Evolutionary conservation across 2,329 filamentous ascomycete genomes (phyloP).

Genomic region (Xylariaceae sp.): DNA sequence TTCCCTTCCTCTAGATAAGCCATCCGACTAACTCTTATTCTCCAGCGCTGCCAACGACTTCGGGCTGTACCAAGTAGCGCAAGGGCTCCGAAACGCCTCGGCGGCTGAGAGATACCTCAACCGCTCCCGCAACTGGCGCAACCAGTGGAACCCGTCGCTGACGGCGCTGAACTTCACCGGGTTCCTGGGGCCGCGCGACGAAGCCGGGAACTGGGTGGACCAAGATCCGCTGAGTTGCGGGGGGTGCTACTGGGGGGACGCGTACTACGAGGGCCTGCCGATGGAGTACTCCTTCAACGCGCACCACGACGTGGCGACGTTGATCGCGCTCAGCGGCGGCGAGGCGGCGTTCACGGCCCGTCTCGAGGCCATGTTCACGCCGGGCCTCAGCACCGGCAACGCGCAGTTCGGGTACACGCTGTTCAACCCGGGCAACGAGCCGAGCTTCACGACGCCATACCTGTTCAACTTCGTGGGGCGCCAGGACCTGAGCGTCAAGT

Average conservation of each 20-base stretch:
- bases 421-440: slow-evolving; percentile 64
- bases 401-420: slow-evolving; percentile 58
- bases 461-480: slow-evolving; percentile 71
- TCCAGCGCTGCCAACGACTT: slow-evolving; percentile 68
- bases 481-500: slow-evolving; percentile 65
- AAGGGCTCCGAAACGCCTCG: slow-evolving; percentile 55
- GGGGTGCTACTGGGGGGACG: slow-evolving; percentile 70
- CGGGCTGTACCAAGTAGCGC: slow-evolving; percentile 67
- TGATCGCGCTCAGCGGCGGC: slow-evolving; percentile 64
- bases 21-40: background rate
- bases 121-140: slow-evolving; percentile 71
- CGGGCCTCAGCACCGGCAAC: slow-evolving; percentile 51
- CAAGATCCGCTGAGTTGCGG: slow-evolving; percentile 65
- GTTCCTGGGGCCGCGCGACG: slow-evolving; percentile 67
- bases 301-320: slow-evolving; percentile 66
- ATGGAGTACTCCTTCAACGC: slow-evolving; percentile 73
- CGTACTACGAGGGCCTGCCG: slow-evolving; percentile 65
- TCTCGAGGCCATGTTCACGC: slow-evolving; percentile 66
- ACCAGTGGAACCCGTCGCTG: slow-evolving; percentile 70
- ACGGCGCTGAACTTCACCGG: slow-evolving; percentile 65
- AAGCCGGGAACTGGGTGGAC: slow-evolving; percentile 54
- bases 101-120: slow-evolving; percentile 65
- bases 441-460: slow-evolving; percentile 70
- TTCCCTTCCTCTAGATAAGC: background rate
- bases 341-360: slow-evolving; percentile 59